phyloP scores from a whole-genome alignment of 169 alveolate species.

The Babesia bovis region DNA sequence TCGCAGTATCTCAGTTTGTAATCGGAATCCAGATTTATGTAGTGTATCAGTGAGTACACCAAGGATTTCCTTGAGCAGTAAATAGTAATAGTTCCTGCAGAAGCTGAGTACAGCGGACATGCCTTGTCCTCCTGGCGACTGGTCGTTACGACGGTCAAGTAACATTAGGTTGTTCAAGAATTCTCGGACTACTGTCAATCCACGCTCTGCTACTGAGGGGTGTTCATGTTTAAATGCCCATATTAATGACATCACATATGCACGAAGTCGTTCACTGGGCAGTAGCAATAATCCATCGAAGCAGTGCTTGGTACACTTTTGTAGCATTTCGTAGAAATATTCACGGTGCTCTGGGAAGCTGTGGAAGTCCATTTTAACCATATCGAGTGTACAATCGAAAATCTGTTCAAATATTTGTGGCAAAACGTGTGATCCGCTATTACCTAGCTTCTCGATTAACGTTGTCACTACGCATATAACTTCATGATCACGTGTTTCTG shows the following conservation, averaged over 20 bases:
- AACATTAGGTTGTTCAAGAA: constrained; percentile 69
- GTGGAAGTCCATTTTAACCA: constrained; percentile 88
- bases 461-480: constrained; percentile 73
- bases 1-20: constrained; percentile 77
- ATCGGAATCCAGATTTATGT: constrained; percentile 88
- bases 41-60: constrained; percentile 87
- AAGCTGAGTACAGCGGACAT: constrained; percentile 65
- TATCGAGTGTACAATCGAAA: constrained; percentile 84
- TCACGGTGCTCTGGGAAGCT: constrained; percentile 90
- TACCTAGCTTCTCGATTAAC: constrained; percentile 72
- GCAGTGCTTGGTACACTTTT: constrained; percentile 81
- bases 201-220: constrained; percentile 90
- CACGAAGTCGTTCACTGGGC: constrained; percentile 79
- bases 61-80: constrained; percentile 83
- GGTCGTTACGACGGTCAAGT: constrained; percentile 29
- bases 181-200: constrained; percentile 79
- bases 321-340: constrained; percentile 81
- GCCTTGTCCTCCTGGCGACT: background rate
- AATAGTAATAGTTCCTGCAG: constrained; percentile 82
- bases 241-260: constrained; percentile 82
- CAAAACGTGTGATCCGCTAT: constrained; percentile 75
- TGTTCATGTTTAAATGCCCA: constrained; percentile 91
- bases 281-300: constrained; percentile 77
- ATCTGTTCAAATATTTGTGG: constrained; percentile 82
- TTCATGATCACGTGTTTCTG: constrained; percentile 78